Base-by-base conservation (phyloP, 78 protist species). In the Dictyostelium citrinum region DNA sequence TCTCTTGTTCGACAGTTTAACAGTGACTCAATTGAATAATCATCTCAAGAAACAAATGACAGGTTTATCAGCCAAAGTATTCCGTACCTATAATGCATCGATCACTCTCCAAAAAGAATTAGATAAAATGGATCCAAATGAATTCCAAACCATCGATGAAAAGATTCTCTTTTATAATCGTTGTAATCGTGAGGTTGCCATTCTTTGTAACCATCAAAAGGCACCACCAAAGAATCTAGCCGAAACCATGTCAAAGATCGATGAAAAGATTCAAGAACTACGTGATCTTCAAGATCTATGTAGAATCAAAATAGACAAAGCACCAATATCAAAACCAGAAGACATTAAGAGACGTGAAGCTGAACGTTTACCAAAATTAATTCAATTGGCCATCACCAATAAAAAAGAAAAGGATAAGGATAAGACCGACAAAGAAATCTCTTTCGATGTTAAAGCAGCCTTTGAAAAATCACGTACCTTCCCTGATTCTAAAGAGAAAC, bases 61-160 rank as follows among this genome's bases (percentile, higher is more conserved):
- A 2, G 99, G 99, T 24, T 90, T 99, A 22, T 82, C 99, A 0
- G 99, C 99, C 43, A 99, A 99, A 95, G 99, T 98, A 22, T 98
- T 99, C 97, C 99, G 99, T n/a, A 99, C 99, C 35, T 99, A 95
- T 96, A 99, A 99, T 79, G 99, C 99, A 5, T 98, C 99, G 5
- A 64, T 93, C 78, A 98, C 99, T 4, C 95, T 99, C 9, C 97
- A 97, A 33, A 17, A 95, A 2, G 94, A 91, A 72, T 85, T 97
- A 41, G 82, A 64, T 24, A 76, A 95, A 72, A 85, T 81, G 95
- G 71, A 67, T 49, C 33, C 84, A 35, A 29, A 41, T 10, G 76
- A 29, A 20, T 85, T 60, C 16, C 17, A 46, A 16, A 90, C 91
- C 16, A 78, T 51, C 17, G 95, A 71, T 0, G 98, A 97, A 51